Conservation (phyloP, 2,329 filamentous ascomycete genomes). For the Diaporthe sp. region DNA sequence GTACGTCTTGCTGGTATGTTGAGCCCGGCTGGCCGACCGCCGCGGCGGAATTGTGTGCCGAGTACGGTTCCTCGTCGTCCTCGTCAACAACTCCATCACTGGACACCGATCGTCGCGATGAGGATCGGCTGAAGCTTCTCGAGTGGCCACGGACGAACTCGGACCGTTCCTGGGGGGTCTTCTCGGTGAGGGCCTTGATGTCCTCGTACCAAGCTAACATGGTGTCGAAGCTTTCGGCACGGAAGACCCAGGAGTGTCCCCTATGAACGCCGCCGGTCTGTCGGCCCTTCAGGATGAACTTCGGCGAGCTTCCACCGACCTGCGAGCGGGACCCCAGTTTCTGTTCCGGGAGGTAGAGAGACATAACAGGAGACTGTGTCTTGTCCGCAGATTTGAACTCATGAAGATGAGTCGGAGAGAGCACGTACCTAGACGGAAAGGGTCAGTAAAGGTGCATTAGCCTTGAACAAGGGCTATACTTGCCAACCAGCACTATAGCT, state of each 20-base stretch:
- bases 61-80: slow-evolving; percentile 76
- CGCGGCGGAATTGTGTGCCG: slow-evolving; percentile 70
- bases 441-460: neutral
- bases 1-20: slow-evolving; percentile 59
- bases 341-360: slow-evolving; percentile 92
- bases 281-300: slow-evolving; percentile 97
- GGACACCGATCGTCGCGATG: slow-evolving; percentile 72
- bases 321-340: slow-evolving; percentile 94
- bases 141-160: slow-evolving; percentile 89
- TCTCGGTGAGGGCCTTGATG: slow-evolving; percentile 90
- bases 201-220: slow-evolving; percentile 98
- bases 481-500: slow-evolving; percentile 97
- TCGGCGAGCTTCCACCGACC: slow-evolving; percentile 88
- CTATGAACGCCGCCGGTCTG: slow-evolving; percentile 95
- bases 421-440: slow-evolving; percentile 78
- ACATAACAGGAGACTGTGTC: slow-evolving; percentile 93
- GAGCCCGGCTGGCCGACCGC: slow-evolving; percentile 58
- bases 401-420: slow-evolving; percentile 96
- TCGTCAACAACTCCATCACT: slow-evolving; percentile 86
- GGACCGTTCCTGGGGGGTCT: slow-evolving; percentile 87
- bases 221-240: slow-evolving; percentile 84
- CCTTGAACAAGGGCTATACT: slow-evolving; percentile 49
- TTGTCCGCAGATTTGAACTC: slow-evolving; percentile 99
- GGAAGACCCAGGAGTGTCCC: slow-evolving; percentile 80
- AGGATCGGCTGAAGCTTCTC: slow-evolving; percentile 78